Percentiles rank a stretch among this genome's conserved stretches.
phyloP scores from a whole-genome alignment of 495 filamentous ascomycete species.

The Jackrogersella minutella region DNA sequence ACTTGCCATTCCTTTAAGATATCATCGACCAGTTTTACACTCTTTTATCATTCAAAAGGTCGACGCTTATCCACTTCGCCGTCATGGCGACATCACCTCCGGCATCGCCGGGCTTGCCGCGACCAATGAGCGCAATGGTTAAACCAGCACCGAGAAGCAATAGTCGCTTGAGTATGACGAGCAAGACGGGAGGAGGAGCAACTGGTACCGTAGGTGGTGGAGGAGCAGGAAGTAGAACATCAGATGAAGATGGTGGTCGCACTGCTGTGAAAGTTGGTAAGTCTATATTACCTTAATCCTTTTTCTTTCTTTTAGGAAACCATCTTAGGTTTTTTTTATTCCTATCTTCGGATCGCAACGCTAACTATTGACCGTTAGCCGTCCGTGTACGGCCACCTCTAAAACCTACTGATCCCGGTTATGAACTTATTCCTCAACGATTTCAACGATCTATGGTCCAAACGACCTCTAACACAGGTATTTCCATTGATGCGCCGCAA shows the following conservation, averaged over 20 bases:
- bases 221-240: slow-evolving; percentile 82
- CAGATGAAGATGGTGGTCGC: slow-evolving; percentile 86
- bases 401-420: slow-evolving; percentile 84
- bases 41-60: slow-evolving; percentile 4
- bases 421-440: slow-evolving; percentile 91
- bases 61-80: slow-evolving; percentile 20
- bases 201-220: too few species aligned
- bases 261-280: slow-evolving; percentile 99
- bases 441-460: slow-evolving; percentile 95
- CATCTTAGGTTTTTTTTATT: slow-evolving; percentile 10
- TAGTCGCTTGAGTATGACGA: slow-evolving; percentile 89
- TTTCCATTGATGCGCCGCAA: slow-evolving; percentile 88
- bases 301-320: neutral
- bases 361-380: slow-evolving; percentile 60
- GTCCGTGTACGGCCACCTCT: slow-evolving; percentile 94
- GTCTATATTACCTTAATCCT: slow-evolving; percentile 51
- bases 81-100: slow-evolving; percentile 66
- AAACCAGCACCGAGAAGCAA: slow-evolving; percentile 77
- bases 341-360: slow-evolving; percentile 15
- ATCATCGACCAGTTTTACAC: neutral
- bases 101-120: slow-evolving; percentile 60
- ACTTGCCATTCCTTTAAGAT: slow-evolving; percentile 1
- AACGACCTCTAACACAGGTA: slow-evolving; percentile 80
- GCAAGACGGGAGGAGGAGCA: slow-evolving; percentile 78
- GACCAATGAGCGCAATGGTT: slow-evolving; percentile 88